Evolutionary conservation across 2,329 filamentous ascomycete genomes (phyloP), one percentile per base, ranked within the genome.

Genomic region (Penicillium sp.): DNA sequence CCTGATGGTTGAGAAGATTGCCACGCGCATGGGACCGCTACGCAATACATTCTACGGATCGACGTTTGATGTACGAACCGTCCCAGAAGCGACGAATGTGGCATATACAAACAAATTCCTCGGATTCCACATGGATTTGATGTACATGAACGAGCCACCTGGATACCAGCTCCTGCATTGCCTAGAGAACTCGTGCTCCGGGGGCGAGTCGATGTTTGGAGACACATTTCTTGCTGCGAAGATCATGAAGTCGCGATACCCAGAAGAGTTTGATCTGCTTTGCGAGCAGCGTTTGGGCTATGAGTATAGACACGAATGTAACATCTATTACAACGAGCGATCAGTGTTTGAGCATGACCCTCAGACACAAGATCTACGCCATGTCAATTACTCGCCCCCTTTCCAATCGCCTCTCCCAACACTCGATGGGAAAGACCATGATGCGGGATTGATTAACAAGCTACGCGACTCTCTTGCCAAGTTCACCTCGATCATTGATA

Each of bases 121-220:
- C 1, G 90, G 89, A 14, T 85, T 97, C 44, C 94, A 99, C 75
- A 94, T 96, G 84, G 94, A 97, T 70, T 81, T 97, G 38, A 80
- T 97, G 51, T 97, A 97, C 75, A 87, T 94, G 74, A 76, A 82
- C 13, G 83, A 90, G 47, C 85, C 90, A 2, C 93, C 93, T 0
- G 85, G 87, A 30, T 84, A 94, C 47, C 93, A 99, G 73, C 78
- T 97, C 23, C 83, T 97, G 4, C 94, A 97, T 74, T 97, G 91
- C 67, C 79, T 97, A 39, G 83, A 88, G 58, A 96, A 95, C 65
- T 87, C 85, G 1, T 87, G 86, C 61, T 76, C 81, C 0, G 93
- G 93, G 16, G 94, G 93, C 43, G 87, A 90, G 65, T 96, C 91
- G 1, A 79, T 96, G 48, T 99, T 97, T 75, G 85, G 85, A 55